phyloP scores from a whole-genome alignment of 73 alveolate genomes.

The Tetrahymena malaccensis region DNA sequence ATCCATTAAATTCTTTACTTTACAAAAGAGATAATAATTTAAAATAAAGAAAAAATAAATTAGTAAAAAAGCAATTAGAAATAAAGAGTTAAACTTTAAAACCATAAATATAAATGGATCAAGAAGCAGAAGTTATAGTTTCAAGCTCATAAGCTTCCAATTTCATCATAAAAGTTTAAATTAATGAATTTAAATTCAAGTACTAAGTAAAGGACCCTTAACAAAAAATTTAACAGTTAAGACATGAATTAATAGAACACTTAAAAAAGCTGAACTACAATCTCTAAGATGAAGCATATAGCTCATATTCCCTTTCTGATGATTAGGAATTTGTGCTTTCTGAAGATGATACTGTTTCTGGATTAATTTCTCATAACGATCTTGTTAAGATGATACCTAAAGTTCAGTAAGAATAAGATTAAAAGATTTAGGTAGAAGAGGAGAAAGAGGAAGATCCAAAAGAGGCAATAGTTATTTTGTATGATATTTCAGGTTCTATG shows the following conservation, averaged over 20 bases:
- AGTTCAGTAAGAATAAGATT: neutral
- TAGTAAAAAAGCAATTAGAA: neutral
- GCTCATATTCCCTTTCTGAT: neutral
- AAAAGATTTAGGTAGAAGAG: neutral
- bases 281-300: neutral
- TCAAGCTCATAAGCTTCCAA: neutral
- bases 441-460: slow-evolving; percentile 21
- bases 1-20: neutral
- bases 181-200: neutral
- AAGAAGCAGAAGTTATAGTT: neutral
- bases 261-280: neutral
- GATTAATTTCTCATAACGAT: neutral
- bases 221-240: neutral
- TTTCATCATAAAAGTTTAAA: neutral
- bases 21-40: neutral
- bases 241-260: neutral
- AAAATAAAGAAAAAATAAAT: neutral
- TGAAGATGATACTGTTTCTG: neutral
- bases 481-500: slow-evolving; percentile 53
- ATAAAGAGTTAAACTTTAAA: neutral
- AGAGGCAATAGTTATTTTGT: slow-evolving; percentile 45
- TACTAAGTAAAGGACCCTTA: neutral
- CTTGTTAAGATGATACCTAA: neutral
- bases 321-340: neutral
- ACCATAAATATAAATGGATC: neutral